Conservation (phyloP, 169 alveolate genomes). For the Cryptosporidium meleagridis region DNA sequence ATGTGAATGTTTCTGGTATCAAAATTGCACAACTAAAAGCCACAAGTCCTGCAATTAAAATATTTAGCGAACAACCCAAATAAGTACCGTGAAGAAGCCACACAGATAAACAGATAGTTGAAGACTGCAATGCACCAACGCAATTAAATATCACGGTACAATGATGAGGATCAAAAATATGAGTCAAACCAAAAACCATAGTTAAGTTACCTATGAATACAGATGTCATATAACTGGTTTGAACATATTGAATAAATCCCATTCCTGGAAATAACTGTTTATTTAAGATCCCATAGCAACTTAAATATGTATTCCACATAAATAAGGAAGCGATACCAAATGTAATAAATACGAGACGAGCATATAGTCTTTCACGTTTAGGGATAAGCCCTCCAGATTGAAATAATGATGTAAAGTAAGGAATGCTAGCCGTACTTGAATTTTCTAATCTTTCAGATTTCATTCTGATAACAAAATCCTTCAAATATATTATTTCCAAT, state of each 20-base stretch:
- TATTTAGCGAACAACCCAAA: constrained; percentile 25
- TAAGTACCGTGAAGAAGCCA: constrained; percentile 58
- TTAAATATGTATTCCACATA: constrained; percentile 62
- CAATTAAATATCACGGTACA: constrained; percentile 67
- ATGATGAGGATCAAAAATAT: constrained; percentile 66
- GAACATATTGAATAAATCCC: constrained; percentile 67
- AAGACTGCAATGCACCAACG: constrained; percentile 62
- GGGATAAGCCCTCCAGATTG: constrained; percentile 39
- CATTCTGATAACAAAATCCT: not conserved
- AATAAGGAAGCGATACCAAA: constrained; percentile 66
- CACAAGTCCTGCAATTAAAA: constrained; percentile 49
- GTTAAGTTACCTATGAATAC: constrained; percentile 65
- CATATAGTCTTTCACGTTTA: constrained; percentile 45
- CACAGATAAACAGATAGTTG: constrained; percentile 37
- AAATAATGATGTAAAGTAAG: constrained; percentile 2
- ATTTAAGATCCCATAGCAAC: constrained; percentile 60
- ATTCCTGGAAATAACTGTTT: constrained; percentile 55
- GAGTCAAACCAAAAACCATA: constrained; percentile 69
- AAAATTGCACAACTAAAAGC: constrained; percentile 72
- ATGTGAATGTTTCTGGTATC: constrained; percentile 65
- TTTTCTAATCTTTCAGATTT: constrained; percentile 40
- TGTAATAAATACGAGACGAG: constrained; percentile 44
- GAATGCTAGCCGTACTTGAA: constrained; percentile 37
- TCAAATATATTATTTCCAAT: not conserved
- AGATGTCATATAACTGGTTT: constrained; percentile 67